Evolutionary conservation across 495 filamentous ascomycete species (phyloP), one percentile per base, ranked within the genome.

Genomic region (Margaritispora aquatica): DNA sequence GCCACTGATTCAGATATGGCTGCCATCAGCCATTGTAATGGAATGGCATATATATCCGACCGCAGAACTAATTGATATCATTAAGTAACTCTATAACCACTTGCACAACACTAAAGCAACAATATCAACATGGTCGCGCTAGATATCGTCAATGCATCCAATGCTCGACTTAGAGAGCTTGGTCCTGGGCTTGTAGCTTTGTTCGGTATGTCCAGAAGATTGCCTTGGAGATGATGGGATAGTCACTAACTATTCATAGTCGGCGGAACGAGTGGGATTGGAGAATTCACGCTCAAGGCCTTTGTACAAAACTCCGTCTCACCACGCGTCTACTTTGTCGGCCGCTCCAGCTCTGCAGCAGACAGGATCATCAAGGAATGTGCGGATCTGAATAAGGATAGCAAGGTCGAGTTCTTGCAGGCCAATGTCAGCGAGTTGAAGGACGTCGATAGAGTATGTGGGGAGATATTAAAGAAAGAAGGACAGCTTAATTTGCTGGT

Each of bases 151-250:
- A 67, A 70, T 27, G 68, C 70, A 10, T 71, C 76, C 23, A 78
- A 80, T 63, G 66, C 74, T 2, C 55, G 69, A 29, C 66, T 81
- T 34, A 69, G 73, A 61, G 64, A 71, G 50, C 72, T 77, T 7
- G 71, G 70, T 22, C 73, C 77, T 3, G 73, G 72, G 21, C 70
- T 82, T 10, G 80, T 84, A 41, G 80, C 75, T 22, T 69, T 82
- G 8, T 84, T 84, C 59, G 77, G 77, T 78, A 74, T 13, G 51
- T 53, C 2, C 41, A 10, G 26, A 8, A 29, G 13, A 22, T 38
- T 59, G 48, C 26, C 31, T n/a, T 29, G 31, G 29, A 23, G 13
- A 15, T 49, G 8, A n/a, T 34, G 11, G 21, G 51, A 11, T 26
- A 48, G 13, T 34, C 22, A 22, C 23, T 59, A 23, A 56, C 19